These are phyloP conservation scores for Xylariales sp. DNA, from an alignment of 2,329 filamentous ascomycete genomes.

Conservation along the genomic window DNA sequence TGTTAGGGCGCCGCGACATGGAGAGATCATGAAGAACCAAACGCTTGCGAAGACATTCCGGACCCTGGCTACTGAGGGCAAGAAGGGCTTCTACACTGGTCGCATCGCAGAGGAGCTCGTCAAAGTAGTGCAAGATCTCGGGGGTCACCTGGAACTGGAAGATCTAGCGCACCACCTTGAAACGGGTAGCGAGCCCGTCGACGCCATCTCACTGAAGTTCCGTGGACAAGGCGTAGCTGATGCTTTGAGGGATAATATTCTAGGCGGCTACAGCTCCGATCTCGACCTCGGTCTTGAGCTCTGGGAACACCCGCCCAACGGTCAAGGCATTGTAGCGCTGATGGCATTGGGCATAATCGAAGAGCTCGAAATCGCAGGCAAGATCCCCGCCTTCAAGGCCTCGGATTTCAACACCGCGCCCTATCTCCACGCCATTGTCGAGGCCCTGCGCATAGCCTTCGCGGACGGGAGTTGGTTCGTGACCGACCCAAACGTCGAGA, in stretches of 20 bases:
- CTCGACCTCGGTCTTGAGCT: slow-evolving; percentile 63
- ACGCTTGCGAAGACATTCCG: slow-evolving; percentile 78
- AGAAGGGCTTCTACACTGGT: slow-evolving; percentile 87
- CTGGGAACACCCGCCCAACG: slow-evolving; percentile 96
- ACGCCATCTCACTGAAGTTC: slow-evolving; percentile 80
- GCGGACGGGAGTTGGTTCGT: slow-evolving; percentile 89
- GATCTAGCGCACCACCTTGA: slow-evolving; percentile 74
- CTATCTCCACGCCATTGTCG: slow-evolving; percentile 83
- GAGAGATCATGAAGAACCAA: slow-evolving; percentile 87
- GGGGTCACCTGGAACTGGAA: slow-evolving; percentile 72
- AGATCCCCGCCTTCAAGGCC: slow-evolving; percentile 65
- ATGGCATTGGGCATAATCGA: slow-evolving; percentile 93
- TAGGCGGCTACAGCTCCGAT: slow-evolving; percentile 34
- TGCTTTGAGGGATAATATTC: slow-evolving; percentile 16
- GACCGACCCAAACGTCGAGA: slow-evolving; percentile 69
- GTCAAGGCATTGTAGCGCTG: slow-evolving; percentile 89
- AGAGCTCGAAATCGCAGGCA: slow-evolving; percentile 70
- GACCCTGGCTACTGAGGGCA: slow-evolving; percentile 71
- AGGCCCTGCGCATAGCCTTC: slow-evolving; percentile 84
- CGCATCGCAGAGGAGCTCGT: slow-evolving; percentile 76
- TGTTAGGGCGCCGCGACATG: slow-evolving; percentile 67
- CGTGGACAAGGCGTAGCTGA: slow-evolving; percentile 51
- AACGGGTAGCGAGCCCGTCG: slow-evolving; percentile 67
- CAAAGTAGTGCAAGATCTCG: slow-evolving; percentile 69
- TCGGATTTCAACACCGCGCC: slow-evolving; percentile 76